Percentiles rank a stretch among this genome's conserved stretches.
These are phyloP conservation scores for Trichophyton simii DNA, from an alignment of 2,329 filamentous ascomycete species.

Conservation along the genomic window DNA sequence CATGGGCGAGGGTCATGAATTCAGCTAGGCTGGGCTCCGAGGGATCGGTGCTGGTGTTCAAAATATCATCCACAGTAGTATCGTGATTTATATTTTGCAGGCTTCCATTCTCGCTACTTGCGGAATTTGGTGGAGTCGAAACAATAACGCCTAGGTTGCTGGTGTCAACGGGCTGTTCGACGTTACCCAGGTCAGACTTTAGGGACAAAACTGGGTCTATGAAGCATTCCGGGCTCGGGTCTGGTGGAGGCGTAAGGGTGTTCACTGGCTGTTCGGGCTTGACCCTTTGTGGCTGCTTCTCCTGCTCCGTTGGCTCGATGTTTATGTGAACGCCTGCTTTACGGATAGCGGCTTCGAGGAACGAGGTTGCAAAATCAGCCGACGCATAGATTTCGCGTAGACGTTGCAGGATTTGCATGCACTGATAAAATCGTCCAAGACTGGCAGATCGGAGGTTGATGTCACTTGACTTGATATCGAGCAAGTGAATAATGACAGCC, in stretches of 20 bases:
- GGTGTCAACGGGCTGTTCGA: constrained; percentile 4
- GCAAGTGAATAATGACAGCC: constrained; percentile 83
- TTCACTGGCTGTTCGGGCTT: constrained; percentile 12
- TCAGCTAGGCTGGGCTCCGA: constrained; percentile 29
- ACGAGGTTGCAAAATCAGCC: constrained; percentile 90
- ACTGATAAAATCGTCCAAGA: constrained; percentile 72
- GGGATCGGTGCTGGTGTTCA: neutral
- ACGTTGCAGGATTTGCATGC: constrained; percentile 82
- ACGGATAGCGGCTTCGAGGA: constrained; percentile 80
- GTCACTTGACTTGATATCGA: constrained; percentile 79
- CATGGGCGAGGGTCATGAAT: constrained; percentile 33
- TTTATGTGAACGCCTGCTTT: constrained; percentile 70
- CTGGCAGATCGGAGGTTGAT: constrained; percentile 59
- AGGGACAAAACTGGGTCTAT: neutral
- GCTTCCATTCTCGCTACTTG: constrained; percentile 31
- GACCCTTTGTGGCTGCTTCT: neutral
- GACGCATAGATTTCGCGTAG: constrained; percentile 82
- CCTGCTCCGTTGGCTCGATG: constrained; percentile 17
- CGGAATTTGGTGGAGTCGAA: constrained; percentile 32
- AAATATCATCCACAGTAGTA: constrained; percentile 1
- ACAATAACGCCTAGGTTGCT: constrained; percentile 18
- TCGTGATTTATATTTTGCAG: constrained; percentile 9
- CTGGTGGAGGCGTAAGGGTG: constrained; percentile 31
- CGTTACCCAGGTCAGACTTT: constrained; percentile 11
- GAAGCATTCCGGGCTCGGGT: constrained; percentile 23